These are phyloP conservation scores for Dendryphion nanum DNA, from an alignment of 2,329 filamentous ascomycete species.

Conservation along the genomic window DNA sequence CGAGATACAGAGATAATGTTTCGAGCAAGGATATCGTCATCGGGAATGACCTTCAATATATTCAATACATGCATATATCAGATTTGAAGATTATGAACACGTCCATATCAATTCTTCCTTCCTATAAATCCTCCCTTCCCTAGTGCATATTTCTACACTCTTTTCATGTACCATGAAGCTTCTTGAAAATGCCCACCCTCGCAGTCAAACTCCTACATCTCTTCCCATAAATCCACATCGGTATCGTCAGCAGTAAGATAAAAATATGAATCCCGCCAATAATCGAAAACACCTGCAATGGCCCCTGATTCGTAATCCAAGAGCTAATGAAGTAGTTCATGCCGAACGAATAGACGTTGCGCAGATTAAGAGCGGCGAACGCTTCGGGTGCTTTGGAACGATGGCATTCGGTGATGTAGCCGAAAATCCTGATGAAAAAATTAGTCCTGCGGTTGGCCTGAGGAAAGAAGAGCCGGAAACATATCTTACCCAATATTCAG, in stretches of 20 bases:
- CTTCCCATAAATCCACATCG: slow-evolving; percentile 51
- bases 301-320: slow-evolving; percentile 66
- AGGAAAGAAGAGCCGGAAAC: background rate
- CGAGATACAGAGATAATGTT: too few relatives aligned
- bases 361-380: slow-evolving; percentile 86
- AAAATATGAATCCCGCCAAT: slow-evolving; percentile 74
- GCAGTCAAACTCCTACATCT: slow-evolving; percentile 20
- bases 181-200: slow-evolving; percentile 2
- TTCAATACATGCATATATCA: too few relatives aligned
- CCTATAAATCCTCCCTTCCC: too few relatives aligned
- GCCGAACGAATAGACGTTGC: slow-evolving; percentile 85
- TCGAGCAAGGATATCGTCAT: too few relatives aligned
- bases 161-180: too few relatives aligned
- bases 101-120: too few relatives aligned
- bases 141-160: too few relatives aligned
- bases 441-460: background rate
- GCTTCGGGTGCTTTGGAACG: slow-evolving; percentile 81
- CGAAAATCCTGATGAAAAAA: slow-evolving; percentile 23
- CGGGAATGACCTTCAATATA: too few relatives aligned
- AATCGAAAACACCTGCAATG: slow-evolving; percentile 64
- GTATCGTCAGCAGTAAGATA: slow-evolving; percentile 70
- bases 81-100: too few relatives aligned
- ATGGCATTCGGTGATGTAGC: slow-evolving; percentile 86
- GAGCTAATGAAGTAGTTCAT: slow-evolving; percentile 79
- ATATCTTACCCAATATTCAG: slow-evolving; percentile 17